phyloP scores from a whole-genome alignment of 2,329 filamentous ascomycete genomes.

The Fusarium tuaranense region DNA sequence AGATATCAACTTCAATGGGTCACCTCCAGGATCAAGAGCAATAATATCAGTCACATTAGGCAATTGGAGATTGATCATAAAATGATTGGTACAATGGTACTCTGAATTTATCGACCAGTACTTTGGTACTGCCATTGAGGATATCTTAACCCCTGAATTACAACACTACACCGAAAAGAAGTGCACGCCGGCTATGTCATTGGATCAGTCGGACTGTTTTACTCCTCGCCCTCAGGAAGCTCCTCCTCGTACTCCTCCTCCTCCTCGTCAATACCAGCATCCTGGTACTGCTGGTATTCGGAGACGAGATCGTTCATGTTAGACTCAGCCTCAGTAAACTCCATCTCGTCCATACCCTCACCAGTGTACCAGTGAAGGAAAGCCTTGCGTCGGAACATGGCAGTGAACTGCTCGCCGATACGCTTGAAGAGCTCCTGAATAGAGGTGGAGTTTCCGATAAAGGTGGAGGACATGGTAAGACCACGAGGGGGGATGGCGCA shows the following conservation, averaged over 20 bases:
- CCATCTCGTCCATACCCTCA: slow-evolving; percentile 99
- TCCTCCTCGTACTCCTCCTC: slow-evolving; percentile 97
- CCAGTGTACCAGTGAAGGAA: slow-evolving; percentile 99
- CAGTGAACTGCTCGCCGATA: slow-evolving; percentile 99
- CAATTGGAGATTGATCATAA: slow-evolving; percentile 3
- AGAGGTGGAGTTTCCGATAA: slow-evolving; percentile 98
- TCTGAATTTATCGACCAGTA: slow-evolving; percentile 46
- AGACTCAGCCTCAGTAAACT: slow-evolving; percentile 99
- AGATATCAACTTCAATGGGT: background rate
- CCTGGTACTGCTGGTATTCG: slow-evolving; percentile 99
- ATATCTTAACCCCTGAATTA: slow-evolving; percentile 56
- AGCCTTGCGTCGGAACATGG: slow-evolving; percentile 99
- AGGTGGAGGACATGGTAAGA: slow-evolving; percentile 99
- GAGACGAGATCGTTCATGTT: slow-evolving; percentile 99
- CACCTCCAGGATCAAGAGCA: background rate
- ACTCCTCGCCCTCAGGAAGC: slow-evolving; percentile 78
- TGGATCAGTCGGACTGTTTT: slow-evolving; percentile 32
- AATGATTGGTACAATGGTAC: slow-evolving; percentile 45
- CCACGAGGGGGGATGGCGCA: slow-evolving; percentile 98
- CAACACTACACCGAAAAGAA: slow-evolving; percentile 49
- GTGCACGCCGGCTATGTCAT: slow-evolving; percentile 42
- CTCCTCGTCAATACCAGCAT: slow-evolving; percentile 95
- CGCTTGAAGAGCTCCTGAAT: slow-evolving; percentile 99
- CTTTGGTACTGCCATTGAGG: slow-evolving; percentile 52
- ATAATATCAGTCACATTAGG: background rate